Conservation (phyloP, 306 rosid species). For the Cicer cuneatum region DNA sequence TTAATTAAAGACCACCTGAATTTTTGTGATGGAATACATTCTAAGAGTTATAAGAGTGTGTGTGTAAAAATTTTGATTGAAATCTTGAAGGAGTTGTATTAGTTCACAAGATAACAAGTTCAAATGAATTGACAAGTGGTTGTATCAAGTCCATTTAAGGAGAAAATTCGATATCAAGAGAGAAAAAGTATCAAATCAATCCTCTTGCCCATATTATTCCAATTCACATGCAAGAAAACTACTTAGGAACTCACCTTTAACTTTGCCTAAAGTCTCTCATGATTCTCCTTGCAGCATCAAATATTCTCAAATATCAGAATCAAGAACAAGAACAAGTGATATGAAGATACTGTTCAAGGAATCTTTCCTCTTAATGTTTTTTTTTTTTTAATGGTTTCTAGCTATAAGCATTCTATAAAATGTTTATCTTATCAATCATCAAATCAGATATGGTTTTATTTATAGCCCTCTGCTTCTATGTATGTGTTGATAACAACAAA, state of each 20-base stretch:
- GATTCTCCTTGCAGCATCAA: constrained; percentile 66
- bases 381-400: constrained; percentile 28
- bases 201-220: constrained; percentile 59
- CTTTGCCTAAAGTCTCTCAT: constrained; percentile 58
- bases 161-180: constrained; percentile 47
- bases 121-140: constrained; percentile 53
- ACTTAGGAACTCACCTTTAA: constrained; percentile 63
- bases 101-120: constrained; percentile 34
- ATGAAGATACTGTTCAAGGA: constrained; percentile 65
- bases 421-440: constrained; percentile 43
- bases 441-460: constrained; percentile 42
- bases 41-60: constrained; percentile 14
- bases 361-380: constrained; percentile 24
- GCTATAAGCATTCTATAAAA: constrained; percentile 39
- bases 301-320: constrained; percentile 74
- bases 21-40: constrained; percentile 29
- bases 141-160: constrained; percentile 53
- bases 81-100: constrained; percentile 24
- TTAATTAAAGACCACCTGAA: constrained; percentile 29
- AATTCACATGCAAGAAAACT: constrained; percentile 68
- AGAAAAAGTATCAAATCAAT: constrained; percentile 50
- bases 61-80: too few relatives aligned
- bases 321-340: constrained; percentile 60
- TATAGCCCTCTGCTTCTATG: constrained; percentile 18
- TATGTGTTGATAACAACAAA: neutral